Evolutionary conservation across 2,329 filamentous ascomycete genomes (phyloP), one percentile per base, ranked within the genome.

Genomic region (Aspergillus sp.): DNA sequence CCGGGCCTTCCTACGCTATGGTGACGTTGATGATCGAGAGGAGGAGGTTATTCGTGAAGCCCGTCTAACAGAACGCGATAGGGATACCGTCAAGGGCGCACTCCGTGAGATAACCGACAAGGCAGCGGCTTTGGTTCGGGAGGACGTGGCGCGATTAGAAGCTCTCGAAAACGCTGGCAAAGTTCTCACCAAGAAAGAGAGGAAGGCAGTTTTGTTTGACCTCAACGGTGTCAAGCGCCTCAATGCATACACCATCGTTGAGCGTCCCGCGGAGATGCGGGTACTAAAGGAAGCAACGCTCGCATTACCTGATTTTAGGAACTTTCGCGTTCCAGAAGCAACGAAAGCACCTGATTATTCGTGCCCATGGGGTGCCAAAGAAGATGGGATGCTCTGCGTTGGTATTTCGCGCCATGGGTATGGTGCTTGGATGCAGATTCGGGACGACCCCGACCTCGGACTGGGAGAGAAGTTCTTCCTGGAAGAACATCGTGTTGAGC

Each of bases 401-500:
- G 95, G 95, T 59, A 96, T 99, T 63, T 88, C 92, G 65, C 87
- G 89, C 56, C 93, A 99, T 70, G 95, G 95, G 2, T 98, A 96
- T 70, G 96, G 96, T 56, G 93, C 93, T 3, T 99, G 95, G 95
- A 85, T 89, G 2, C 89, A 93, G 66, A 98, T 99, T 67, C 88
- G 95, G 6, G 95, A 99, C 66, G 95, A 99, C 69, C 78, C 85
- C 1, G 92, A 97, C 33, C 84, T 99, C 21, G 90, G 87, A 8
- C 87, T 99, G 78, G 79, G 81, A 2, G 92, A 96, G 67, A 98
- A 97, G 70, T 90, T 98, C 72, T 99, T 96, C 78, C 79, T 99
- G 1, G 95, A 99, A 72, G 96, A 99, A 74, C 93, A 98, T 73
- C 90, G 93, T n/a, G 93, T 98, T 17, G 95, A 96, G 73, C 95